Evolutionary conservation across 495 filamentous ascomycete species (phyloP).

Genomic region (Xanthoparmelia taractica): DNA sequence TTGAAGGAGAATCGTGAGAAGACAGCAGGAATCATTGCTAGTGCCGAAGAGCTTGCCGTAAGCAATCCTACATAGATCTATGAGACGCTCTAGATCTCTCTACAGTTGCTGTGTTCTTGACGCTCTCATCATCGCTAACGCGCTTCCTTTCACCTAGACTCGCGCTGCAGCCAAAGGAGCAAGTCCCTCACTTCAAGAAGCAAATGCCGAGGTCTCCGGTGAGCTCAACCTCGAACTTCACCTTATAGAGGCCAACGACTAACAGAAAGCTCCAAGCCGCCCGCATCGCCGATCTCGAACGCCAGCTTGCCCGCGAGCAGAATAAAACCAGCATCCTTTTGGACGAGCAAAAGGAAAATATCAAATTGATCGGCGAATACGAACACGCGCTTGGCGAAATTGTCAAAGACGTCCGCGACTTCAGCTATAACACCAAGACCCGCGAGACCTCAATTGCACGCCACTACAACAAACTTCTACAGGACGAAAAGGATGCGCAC

Average conservation of each 20-base stretch:
- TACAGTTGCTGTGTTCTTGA: neutral
- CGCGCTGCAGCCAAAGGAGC: slow-evolving; percentile 41
- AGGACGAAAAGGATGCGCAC: slow-evolving; percentile 49
- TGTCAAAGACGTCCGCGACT: slow-evolving; percentile 55
- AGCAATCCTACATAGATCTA: slow-evolving; percentile 16
- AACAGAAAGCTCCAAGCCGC: slow-evolving; percentile 32
- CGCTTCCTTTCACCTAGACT: slow-evolving; percentile 22
- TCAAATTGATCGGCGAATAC: slow-evolving; percentile 50
- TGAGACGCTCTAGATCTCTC: neutral
- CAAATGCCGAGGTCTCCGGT: slow-evolving; percentile 44
- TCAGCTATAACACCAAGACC: slow-evolving; percentile 54
- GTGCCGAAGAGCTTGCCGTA: slow-evolving; percentile 55
- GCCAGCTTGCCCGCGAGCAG: slow-evolving; percentile 45
- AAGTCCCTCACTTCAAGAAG: slow-evolving; percentile 38
- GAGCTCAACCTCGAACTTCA: slow-evolving; percentile 7
- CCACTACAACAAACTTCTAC: slow-evolving; percentile 53
- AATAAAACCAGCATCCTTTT: slow-evolving; percentile 40
- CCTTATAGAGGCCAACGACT: neutral
- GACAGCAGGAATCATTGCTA: slow-evolving; percentile 63
- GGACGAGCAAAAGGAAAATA: slow-evolving; percentile 44
- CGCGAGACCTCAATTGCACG: slow-evolving; percentile 48
- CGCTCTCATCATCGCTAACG: neutral
- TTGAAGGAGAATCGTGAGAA: slow-evolving; percentile 70
- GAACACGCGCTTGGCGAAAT: slow-evolving; percentile 47
- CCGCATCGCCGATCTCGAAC: slow-evolving; percentile 45